Evolutionary conservation across 148 eudicot genomes (phyloP), one percentile per base, ranked within the genome.

Genomic region (Camellia sinensis): DNA sequence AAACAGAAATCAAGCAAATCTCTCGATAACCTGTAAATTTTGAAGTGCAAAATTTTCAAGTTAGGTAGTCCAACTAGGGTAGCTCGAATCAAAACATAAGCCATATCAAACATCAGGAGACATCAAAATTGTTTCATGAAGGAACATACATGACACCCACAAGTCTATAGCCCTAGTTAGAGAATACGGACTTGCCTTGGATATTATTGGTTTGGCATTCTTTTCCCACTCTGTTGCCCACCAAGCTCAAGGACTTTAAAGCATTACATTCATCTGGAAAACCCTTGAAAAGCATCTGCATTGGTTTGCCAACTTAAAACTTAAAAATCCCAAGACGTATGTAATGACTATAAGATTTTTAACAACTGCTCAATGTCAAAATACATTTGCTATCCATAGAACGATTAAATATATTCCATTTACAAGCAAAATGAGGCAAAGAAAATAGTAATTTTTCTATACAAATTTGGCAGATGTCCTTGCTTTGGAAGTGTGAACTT

Each of bases 191-290:
- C 90, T 84, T 83, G 86, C 93, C 92, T 89, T 75, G 13, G 84
- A 80, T 82, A 96, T 84, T 79, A 96, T 85, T 40, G 97, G 97
- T 81, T 89, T 87, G 67, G 97, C 98, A 79, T 92, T 89, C 75
- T 86, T 90, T 84, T 92, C 99, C 99, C 99, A 96, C 78, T 86
- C 93, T 17, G 92, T 83, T 13, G 87, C 88, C 99, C 99, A 96
- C 70, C 90, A 87, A 69, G 86, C 87, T 92, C 86, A 92, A 75
- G 12, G 83, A 85, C 76, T 81, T 87, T 68, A 93, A 91, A 46
- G 84, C 83, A 81, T 88, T 65, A 76, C 90, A 87, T 80, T 82
- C 87, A 69, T 89, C 81, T 2, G 98, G 98, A 79, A 91, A 96
- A 44, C 91, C 95, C 84, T 91, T 92, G 73, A 96, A 93, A 73